Base-by-base conservation (phyloP, 352 stramenopile genomes). In the Phytophthora cactorum region DNA sequence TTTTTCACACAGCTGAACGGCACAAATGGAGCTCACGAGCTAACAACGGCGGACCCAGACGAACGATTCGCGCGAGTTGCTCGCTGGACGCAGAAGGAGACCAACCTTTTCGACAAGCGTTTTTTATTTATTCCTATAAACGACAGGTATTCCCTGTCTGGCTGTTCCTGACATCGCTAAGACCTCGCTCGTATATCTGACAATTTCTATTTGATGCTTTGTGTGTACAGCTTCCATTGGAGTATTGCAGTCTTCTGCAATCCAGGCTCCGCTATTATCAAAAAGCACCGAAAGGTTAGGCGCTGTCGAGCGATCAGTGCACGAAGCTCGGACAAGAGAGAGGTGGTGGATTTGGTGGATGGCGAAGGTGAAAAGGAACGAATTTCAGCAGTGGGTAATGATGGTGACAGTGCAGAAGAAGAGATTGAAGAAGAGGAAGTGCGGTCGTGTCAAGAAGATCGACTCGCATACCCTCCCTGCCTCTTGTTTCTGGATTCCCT, bases 401-500 rank as follows among this genome's bases (percentile, higher is more conserved):
- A 46, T 45, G 62, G 41, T 53, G 47, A 38, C 34, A 62, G n/a
- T 57, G 15, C 32, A 39, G 52, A 72, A 53, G 63, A 79, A 49
- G 62, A 78, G 32, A 50, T 78, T 1, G 75, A 89, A 61, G 70
- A 84, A 67, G 76, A 93, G 44, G 79, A 90, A 63, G 8, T 90
- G 10, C 22, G 65, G 14, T 72, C 64, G n/a, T 78, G 64, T 54
- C 56, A 68, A 59, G 38, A 71, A 43, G 58, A 86, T 22, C 76
- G 84, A 6, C 52, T 63, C 3, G 59, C 79, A 22, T 67, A 84
- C 47, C 82, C 85, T 46, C 79, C 78, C 15, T 97, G 92, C 63
- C 77, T 98, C 44, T 79, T 98, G 8, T 98, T 98, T 74, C 78
- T 99, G 45, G 96, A 99, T 74, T 98, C 95, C 44, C 79, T 98